These are phyloP conservation scores for Pseudonitzschia pungens DNA, from an alignment of 108 stramenopile species.

Conservation along the genomic window DNA sequence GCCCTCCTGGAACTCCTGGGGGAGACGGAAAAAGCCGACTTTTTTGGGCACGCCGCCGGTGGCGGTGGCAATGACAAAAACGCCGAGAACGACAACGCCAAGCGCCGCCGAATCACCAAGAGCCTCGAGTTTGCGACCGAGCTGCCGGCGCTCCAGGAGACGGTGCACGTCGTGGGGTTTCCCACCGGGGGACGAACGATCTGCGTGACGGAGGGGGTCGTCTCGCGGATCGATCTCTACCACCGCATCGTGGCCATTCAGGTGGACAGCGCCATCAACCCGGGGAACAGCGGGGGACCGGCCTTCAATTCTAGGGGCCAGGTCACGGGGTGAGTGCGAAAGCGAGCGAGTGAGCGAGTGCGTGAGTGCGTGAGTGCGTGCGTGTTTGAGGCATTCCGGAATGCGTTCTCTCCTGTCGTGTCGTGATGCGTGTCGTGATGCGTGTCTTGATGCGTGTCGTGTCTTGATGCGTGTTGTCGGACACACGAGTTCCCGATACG, in stretches of 20 bases:
- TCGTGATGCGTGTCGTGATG: no score
- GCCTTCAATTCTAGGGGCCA: conserved; percentile 47
- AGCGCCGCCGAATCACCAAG: not conserved
- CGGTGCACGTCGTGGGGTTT: conserved; percentile 60
- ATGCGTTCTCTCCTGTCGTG: no score
- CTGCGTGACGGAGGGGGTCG: conserved; percentile 68
- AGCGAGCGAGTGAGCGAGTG: no score
- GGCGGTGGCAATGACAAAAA: no score
- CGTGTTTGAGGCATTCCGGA: no score
- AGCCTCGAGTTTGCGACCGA: conserved; percentile 19
- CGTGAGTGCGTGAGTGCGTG: no score
- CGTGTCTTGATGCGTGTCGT: no score
- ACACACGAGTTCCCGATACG: no score
- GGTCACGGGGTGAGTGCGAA: conserved; percentile 40
- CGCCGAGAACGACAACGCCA: not conserved
- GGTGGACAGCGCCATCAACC: conserved; percentile 71
- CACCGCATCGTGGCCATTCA: conserved; percentile 52
- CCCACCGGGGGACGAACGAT: conserved; percentile 62
- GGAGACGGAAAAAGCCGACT: conserved; percentile 15
- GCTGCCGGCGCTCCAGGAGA: conserved; percentile 10
- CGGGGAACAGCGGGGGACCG: conserved; percentile 67
- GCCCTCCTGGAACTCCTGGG: conserved; percentile 21
- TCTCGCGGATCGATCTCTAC: conserved; percentile 60
- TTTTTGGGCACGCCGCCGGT: not conserved
- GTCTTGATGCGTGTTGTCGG: no score